Percentiles rank a stretch among this genome's conserved stretches.
phyloP scores from a whole-genome alignment of 1,139 yeast genomes.

The Groenewaldozyma auringiensis region DNA sequence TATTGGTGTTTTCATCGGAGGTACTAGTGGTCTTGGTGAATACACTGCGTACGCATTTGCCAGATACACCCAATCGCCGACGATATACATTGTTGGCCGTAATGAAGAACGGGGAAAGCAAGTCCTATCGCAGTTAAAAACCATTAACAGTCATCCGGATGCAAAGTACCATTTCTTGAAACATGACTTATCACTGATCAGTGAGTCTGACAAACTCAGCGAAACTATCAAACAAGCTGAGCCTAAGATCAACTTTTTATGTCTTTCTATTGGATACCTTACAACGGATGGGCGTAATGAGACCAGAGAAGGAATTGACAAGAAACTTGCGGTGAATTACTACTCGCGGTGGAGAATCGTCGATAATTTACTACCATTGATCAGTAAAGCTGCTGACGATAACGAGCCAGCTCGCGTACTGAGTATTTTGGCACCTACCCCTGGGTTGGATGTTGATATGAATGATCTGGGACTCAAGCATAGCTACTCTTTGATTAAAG shows the following conservation, averaged over 20 bases:
- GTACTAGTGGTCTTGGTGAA: constrained; percentile 31
- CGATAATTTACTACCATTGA: constrained; percentile 20
- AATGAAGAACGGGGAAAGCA: constrained; percentile 20
- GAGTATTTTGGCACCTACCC: constrained; percentile 24
- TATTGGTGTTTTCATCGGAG: constrained; percentile 30
- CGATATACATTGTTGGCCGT: constrained; percentile 28
- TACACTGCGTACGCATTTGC: constrained; percentile 27
- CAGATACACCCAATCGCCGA: constrained; percentile 23
- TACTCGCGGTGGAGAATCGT: constrained; percentile 26
- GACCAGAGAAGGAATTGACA: constrained; percentile 27
- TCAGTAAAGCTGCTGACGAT: constrained; percentile 20
- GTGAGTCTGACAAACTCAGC: constrained; percentile 22
- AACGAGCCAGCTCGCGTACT: constrained; percentile 26
- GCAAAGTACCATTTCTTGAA: constrained; percentile 23
- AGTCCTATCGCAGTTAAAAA: constrained; percentile 19
- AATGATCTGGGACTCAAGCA: constrained; percentile 24
- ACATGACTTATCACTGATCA: constrained; percentile 22
- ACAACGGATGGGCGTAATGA: constrained; percentile 18
- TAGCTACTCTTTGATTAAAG: constrained; percentile 7
- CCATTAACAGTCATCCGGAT: constrained; percentile 21
- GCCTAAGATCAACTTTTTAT: constrained; percentile 23
- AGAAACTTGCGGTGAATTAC: constrained; percentile 23
- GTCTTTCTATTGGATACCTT: constrained; percentile 22
- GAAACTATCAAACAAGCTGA: constrained; percentile 20
- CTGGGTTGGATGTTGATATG: constrained; percentile 17